Base-by-base conservation (phyloP, 495 filamentous ascomycete species). In the Paragyromitra xinjiangensis region DNA sequence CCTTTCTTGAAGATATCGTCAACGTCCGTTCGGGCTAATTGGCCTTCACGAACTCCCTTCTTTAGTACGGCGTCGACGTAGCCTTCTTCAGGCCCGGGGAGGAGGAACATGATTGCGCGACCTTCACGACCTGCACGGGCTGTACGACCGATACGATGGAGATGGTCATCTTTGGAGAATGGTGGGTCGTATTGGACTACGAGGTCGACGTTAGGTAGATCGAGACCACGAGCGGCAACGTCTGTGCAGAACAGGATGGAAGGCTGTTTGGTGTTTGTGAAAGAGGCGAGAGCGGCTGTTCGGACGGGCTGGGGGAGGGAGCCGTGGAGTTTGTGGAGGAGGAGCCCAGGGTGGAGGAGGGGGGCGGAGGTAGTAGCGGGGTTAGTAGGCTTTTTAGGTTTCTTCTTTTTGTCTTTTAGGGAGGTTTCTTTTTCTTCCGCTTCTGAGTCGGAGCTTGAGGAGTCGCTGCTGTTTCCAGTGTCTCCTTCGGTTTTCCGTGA, bases 151-250 rank as follows among this genome's bases (percentile, higher is more conserved):
- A 98, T 92, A 56, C 95, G 92, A 81, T 99, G 95, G 2, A 97
- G 86, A 83, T 99, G 95, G 78, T 99, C 95, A 64, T 94, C 91
- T 2, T 91, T 88, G 79, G 91, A 92, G 85, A 97, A 98, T 4
- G 95, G 91, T 0, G 95, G 94, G 81, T 98, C 95, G 83, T 95
- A 98, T 82, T 99, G 95, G 71, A 98, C 88, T 40, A 98, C 92
- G 19, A 97, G 87, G 80, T 99, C 95, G 50, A 98, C 92, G 56
- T 97, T 94, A 0, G 95, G 94, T 3, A 99, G 86, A 84, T 99
- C 95, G 40, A 98, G 89, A 81, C 95, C 95, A 67, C 95, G 92
- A 22, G 95, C 94, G 22, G 95, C 92, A 55, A 99, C 95, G 79
- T 98, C 95, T 6, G 95, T 98, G 81, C 93, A 97, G 80, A 99